These are phyloP conservation scores for Beauveria scarabaeidicola DNA, from an alignment of 2,329 filamentous ascomycete genomes.

Conservation along the genomic window DNA sequence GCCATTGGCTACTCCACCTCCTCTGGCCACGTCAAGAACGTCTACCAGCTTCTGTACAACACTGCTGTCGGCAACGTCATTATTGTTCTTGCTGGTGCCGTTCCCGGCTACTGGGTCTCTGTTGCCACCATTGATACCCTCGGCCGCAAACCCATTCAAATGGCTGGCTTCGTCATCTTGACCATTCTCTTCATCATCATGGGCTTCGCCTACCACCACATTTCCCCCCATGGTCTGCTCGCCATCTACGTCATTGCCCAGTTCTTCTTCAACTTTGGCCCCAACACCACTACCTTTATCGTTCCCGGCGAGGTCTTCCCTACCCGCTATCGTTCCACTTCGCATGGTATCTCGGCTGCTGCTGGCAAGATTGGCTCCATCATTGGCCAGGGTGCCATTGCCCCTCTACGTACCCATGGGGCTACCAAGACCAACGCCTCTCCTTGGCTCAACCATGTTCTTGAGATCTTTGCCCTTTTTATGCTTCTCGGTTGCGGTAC, in stretches of 20 bases:
- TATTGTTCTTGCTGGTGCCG: constrained; percentile 67
- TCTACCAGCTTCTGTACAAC: constrained; percentile 64
- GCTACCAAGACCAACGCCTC: constrained; percentile 28
- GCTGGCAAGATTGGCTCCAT: constrained; percentile 48
- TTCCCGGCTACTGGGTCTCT: constrained; percentile 76
- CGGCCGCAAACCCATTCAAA: constrained; percentile 70
- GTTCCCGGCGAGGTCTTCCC: constrained; percentile 50
- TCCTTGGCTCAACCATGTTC: constrained; percentile 70
- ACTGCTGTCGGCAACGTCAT: constrained; percentile 73
- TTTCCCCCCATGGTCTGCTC: constrained; percentile 44
- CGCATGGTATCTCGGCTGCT: constrained; percentile 49
- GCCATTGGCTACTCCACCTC: constrained; percentile 63
- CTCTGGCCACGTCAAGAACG: constrained; percentile 34
- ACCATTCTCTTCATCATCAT: constrained; percentile 54
- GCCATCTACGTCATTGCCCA: constrained; percentile 48
- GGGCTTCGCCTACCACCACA: constrained; percentile 51
- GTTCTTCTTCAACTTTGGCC: constrained; percentile 53
- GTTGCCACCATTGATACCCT: constrained; percentile 65
- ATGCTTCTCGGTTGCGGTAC: constrained; percentile 66
- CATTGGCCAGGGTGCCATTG: constrained; percentile 49
- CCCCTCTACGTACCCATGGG: constrained; percentile 41
- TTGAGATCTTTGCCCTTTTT: constrained; percentile 67
- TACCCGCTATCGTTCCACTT: constrained; percentile 48
- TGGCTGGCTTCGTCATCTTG: constrained; percentile 52
- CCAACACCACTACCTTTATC: constrained; percentile 50